Base-by-base conservation (phyloP, 1,139 yeast species). In the Candida sp. region DNA sequence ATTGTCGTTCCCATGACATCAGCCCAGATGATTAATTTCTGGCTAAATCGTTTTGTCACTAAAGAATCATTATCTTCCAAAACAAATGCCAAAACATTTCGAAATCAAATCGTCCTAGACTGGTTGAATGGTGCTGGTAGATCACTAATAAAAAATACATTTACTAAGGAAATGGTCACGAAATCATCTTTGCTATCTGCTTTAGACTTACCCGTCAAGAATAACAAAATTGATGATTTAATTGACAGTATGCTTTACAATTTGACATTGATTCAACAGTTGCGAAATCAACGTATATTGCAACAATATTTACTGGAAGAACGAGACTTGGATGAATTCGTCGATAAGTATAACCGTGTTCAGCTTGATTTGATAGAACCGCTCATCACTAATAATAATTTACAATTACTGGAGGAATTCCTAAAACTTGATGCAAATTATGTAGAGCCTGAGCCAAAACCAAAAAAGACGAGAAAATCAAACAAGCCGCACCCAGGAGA, bases 241-340 rank as follows among this genome's bases (percentile, higher is more conserved):
- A 56, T 70, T 11, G 77, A 72, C 48, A 61, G 72, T 21, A 54
- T 68, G 15, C 50, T 72, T 33, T 72, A 72, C 46, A 66, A 60
- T 42, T 42, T 68, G 32, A 66, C 66, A n/a, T 53, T 61, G 2
- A 52, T 62, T 21, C 52, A 57, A 27, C 57, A 60, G 36, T 43
- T 61, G n/a, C 45, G 45, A 12, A 60, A 63, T 45, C 56, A 51
- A 25, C 25, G 39, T 15, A 29, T 29, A 15, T 37, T 37, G 22
- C n/a, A n/a, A 15, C 25, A 37, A 12, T 37, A 37, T 29, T 12
- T 37, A 37, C 19, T 45, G 22, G n/a, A 15, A 3, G 43, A 44
- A 1, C 44, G 48, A 22, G 52, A 55, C 39, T 25, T 57, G 4
- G 25, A 32, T 12, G 36, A 40, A 8, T 50, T 53, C 39, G 50